Conservation (phyloP, 139 green algal species). For the Pseudopediastrum boryanum region DNA sequence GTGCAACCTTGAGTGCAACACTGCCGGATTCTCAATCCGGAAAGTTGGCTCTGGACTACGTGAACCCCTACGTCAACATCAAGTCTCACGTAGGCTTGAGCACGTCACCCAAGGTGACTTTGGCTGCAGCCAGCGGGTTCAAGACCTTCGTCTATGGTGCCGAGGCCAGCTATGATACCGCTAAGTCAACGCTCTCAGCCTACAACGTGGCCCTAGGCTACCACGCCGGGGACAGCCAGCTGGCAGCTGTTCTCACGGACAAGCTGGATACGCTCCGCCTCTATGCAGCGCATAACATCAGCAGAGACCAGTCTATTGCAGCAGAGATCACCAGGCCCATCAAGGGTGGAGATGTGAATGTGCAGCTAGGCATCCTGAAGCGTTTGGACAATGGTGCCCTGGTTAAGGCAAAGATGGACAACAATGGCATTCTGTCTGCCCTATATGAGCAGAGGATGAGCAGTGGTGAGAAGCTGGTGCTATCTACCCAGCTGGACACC, state of each 20-base stretch:
- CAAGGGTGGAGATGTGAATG: slow-evolving; percentile 29
- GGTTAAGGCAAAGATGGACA: slow-evolving; percentile 39
- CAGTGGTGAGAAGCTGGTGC: slow-evolving; percentile 28
- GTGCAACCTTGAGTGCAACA: slow-evolving; percentile 19
- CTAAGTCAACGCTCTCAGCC: slow-evolving; percentile 50
- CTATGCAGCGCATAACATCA: slow-evolving; percentile 15
- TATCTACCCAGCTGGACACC: slow-evolving; percentile 37
- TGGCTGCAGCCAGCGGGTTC: slow-evolving; percentile 44
- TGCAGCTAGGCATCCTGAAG: slow-evolving; percentile 25
- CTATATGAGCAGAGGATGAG: slow-evolving; percentile 40
- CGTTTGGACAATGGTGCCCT: slow-evolving; percentile 33
- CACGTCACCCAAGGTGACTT: slow-evolving; percentile 48
- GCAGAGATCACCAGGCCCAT: slow-evolving; percentile 35
- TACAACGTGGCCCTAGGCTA: slow-evolving; percentile 54
- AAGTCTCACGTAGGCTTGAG: slow-evolving; percentile 51
- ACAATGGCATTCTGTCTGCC: slow-evolving; percentile 30
- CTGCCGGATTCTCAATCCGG: slow-evolving; percentile 41
- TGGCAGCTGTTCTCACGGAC: slow-evolving; percentile 14
- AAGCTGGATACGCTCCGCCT: slow-evolving; percentile 31
- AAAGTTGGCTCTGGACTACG: slow-evolving; percentile 58
- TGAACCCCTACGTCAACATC: slow-evolving; percentile 36
- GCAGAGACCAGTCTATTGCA: slow-evolving; percentile 30
- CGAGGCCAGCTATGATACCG: slow-evolving; percentile 42
- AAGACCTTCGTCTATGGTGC: slow-evolving; percentile 44
- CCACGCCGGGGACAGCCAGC: neutral